Evolutionary conservation across 176 grass and related monocot genomes (phyloP).

Genomic region (Carex cristatella): DNA sequence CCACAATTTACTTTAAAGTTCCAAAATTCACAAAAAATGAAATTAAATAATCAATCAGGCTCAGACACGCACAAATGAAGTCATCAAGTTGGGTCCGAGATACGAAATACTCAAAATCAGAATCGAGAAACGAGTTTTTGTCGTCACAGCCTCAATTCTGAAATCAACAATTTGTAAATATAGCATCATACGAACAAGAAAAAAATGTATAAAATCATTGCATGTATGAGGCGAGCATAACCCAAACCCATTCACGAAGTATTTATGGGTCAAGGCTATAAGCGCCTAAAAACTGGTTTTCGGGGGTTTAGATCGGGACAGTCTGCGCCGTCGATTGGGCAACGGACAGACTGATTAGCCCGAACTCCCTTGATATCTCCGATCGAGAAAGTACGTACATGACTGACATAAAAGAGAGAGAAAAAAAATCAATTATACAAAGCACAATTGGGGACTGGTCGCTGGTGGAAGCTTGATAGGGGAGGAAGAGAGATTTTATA

Average conservation of each 20-base stretch:
- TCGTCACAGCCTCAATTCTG: slow-evolving; percentile 53
- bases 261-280: slow-evolving; percentile 9
- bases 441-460: neutral
- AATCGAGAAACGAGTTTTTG: slow-evolving; percentile 30
- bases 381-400: neutral
- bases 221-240: slow-evolving; percentile 30
- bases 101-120: slow-evolving; percentile 23
- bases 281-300: slow-evolving; percentile 15
- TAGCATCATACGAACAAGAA: neutral
- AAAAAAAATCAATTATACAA: neutral
- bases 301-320: slow-evolving; percentile 1
- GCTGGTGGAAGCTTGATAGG: neutral
- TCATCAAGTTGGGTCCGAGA: slow-evolving; percentile 50
- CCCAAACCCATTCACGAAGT: slow-evolving; percentile 23
- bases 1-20: neutral
- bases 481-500: neutral
- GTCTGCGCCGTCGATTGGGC: slow-evolving; percentile 15
- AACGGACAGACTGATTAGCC: slow-evolving; percentile 5
- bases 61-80: slow-evolving; percentile 77
- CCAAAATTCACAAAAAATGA: neutral
- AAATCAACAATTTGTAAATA: neutral
- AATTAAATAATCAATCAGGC: slow-evolving; percentile 16
- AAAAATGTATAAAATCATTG: neutral
- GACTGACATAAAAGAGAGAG: no score
- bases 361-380: neutral